Percentiles rank a stretch among this genome's conserved stretches.
These are phyloP conservation scores for Thuja plicata DNA, from an alignment of 83 land plant species.

Conservation along the genomic window DNA sequence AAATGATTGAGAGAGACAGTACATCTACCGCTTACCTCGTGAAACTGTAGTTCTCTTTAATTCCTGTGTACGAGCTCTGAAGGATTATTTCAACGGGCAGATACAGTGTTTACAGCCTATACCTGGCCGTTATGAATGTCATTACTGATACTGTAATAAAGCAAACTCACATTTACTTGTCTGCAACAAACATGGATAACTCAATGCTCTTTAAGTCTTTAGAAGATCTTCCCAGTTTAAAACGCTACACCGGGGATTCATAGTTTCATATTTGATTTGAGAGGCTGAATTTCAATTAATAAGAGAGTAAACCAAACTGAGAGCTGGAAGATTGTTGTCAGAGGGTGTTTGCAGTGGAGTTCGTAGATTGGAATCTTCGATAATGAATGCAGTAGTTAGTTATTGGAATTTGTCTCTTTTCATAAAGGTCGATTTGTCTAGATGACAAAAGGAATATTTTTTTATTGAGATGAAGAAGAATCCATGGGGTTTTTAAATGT, in stretches of 20 bases:
- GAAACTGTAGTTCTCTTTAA: not conserved
- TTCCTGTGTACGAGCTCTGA: not conserved
- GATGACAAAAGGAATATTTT: not conserved
- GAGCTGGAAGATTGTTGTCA: not conserved
- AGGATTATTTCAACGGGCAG: no score
- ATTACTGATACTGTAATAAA: not conserved
- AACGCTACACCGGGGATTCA: not conserved
- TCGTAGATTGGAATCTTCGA: not conserved
- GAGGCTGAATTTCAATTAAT: not conserved
- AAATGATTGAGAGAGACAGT: no score
- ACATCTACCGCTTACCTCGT: no score
- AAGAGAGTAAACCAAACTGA: not conserved
- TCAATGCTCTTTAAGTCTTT: not conserved
- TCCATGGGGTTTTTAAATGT: not conserved
- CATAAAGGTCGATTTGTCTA: not conserved
- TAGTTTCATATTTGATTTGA: not conserved
- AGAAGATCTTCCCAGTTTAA: not conserved
- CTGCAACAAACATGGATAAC: not conserved
- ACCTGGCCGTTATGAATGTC: not conserved
- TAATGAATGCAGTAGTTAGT: not conserved
- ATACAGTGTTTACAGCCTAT: not conserved
- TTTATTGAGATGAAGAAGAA: not conserved
- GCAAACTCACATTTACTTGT: not conserved
- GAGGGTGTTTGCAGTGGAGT: not conserved
- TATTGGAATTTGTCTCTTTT: not conserved